phyloP scores from a whole-genome alignment of 768 basidiomycete genomes.

The Podaxis pistillaris region DNA sequence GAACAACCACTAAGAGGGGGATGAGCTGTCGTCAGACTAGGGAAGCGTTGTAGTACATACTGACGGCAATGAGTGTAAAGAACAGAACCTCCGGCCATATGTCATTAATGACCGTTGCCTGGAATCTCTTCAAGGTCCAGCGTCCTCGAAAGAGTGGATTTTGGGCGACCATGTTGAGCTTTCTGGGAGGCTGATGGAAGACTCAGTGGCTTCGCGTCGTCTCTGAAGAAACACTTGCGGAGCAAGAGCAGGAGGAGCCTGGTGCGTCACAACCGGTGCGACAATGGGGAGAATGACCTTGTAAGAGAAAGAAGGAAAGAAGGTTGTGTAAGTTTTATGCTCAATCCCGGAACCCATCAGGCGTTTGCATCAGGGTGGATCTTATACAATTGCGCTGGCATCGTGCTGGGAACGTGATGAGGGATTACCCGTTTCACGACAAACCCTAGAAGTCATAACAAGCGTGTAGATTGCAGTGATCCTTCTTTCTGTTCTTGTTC shows the following conservation, averaged over 20 bases:
- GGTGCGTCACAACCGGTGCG: background rate
- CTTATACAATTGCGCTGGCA: background rate
- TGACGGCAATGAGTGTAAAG: conserved; percentile 57
- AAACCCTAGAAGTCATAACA: background rate
- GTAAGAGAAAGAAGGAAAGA: background rate
- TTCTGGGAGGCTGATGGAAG: background rate
- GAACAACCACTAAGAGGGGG: conserved; percentile 49
- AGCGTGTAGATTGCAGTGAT: too few relatives aligned
- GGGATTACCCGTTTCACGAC: background rate
- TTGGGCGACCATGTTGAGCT: conserved; percentile 36
- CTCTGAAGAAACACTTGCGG: background rate
- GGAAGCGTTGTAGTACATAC: conserved; percentile 27
- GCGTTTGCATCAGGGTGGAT: background rate
- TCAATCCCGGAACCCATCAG: background rate
- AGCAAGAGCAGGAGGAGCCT: background rate
- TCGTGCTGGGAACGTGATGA: conserved; percentile 12
- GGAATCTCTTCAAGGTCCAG: conserved; percentile 50
- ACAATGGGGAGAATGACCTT: background rate
- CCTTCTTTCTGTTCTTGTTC: too few relatives aligned
- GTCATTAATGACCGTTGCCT: conserved; percentile 61
- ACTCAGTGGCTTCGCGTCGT: background rate
- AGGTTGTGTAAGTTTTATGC: background rate
- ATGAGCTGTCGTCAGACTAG: background rate
- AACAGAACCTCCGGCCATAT: conserved; percentile 65
- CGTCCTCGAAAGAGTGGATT: conserved; percentile 47